These are phyloP conservation scores for Termitomyces sp. DNA, from an alignment of 1,284 basidiomycete genomes.

Conservation along the genomic window DNA sequence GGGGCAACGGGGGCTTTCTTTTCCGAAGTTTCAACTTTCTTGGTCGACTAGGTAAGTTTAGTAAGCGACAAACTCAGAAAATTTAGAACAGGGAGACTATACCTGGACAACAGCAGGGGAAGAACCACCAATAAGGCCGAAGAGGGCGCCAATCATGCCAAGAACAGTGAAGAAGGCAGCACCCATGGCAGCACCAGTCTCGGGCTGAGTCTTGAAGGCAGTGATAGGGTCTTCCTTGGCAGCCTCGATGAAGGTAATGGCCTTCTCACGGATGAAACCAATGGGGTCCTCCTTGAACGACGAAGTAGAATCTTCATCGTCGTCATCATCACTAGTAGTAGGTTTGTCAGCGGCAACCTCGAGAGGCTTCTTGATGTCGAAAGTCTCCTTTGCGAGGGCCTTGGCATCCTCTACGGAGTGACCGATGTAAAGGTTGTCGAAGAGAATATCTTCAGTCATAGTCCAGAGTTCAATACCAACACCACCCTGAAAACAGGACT, in stretches of 20 bases:
- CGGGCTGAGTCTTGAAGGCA: slow-evolving; percentile 79
- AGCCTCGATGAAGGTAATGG: slow-evolving; percentile 67
- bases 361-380: slow-evolving; percentile 74
- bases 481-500: slow-evolving; percentile 54
- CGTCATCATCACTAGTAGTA: slow-evolving; percentile 44
- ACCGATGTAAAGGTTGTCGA: slow-evolving; percentile 92
- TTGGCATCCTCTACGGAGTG: slow-evolving; percentile 83
- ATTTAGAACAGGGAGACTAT: slow-evolving; percentile 9
- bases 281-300: slow-evolving; percentile 70
- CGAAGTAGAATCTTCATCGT: slow-evolving; percentile 43
- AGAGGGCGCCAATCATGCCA: slow-evolving; percentile 75
- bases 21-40: slow-evolving; percentile 71
- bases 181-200: slow-evolving; percentile 75
- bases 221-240: slow-evolving; percentile 67
- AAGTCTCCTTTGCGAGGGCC: slow-evolving; percentile 78
- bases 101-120: slow-evolving; percentile 68
- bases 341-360: slow-evolving; percentile 54
- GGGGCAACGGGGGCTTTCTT: slow-evolving; percentile 57
- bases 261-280: slow-evolving; percentile 74
- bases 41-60: slow-evolving; percentile 43
- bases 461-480: slow-evolving; percentile 98
- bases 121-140: slow-evolving; percentile 71
- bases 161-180: slow-evolving; percentile 74
- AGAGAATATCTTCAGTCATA: slow-evolving; percentile 97
- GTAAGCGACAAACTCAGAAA: slow-evolving; percentile 11